A percentile compares a stretch with the other conserved stretches of the same genome.
phyloP scores from a whole-genome alignment of 2,329 filamentous ascomycete species.

The Botrytis galanthina region DNA sequence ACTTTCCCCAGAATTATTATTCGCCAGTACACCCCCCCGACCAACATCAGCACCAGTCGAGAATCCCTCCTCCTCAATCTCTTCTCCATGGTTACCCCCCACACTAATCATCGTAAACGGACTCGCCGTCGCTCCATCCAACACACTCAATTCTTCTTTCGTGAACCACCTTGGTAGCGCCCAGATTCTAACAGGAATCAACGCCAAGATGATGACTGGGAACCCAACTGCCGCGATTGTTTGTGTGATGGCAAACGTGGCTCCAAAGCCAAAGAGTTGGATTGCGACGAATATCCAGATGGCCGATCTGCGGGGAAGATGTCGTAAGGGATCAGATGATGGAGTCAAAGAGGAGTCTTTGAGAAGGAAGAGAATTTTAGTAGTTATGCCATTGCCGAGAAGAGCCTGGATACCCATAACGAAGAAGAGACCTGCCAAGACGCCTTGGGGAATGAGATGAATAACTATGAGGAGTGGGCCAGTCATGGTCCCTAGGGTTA shows the following conservation, averaged over 20 bases:
- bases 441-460: conserved; percentile 75
- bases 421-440: conserved; percentile 79
- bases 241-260: conserved; percentile 80
- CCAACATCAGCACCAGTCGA: conserved; percentile 22
- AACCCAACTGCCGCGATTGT: conserved; percentile 81
- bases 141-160: conserved; percentile 31
- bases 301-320: conserved; percentile 59
- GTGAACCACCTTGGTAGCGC: conserved; percentile 43
- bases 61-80: conserved; percentile 16
- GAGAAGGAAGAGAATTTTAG: conserved; percentile 68
- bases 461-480: conserved; percentile 71
- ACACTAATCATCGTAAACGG: conserved; percentile 38
- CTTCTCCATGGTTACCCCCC: conserved; percentile 41
- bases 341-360: conserved; percentile 64
- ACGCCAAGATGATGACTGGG: conserved; percentile 44
- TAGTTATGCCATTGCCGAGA: conserved; percentile 72
- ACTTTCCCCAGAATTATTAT: conserved; percentile 29
- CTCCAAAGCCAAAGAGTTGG: conserved; percentile 69
- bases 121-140: conserved; percentile 69
- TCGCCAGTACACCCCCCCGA: conserved; percentile 24
- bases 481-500: conserved; percentile 77
- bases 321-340: conserved; percentile 55
- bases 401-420: conserved; percentile 81
- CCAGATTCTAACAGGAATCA: conserved; percentile 33
- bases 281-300: conserved; percentile 70